Conservation (phyloP, 208 protist species). For the Trypanosoma scelopori region DNA sequence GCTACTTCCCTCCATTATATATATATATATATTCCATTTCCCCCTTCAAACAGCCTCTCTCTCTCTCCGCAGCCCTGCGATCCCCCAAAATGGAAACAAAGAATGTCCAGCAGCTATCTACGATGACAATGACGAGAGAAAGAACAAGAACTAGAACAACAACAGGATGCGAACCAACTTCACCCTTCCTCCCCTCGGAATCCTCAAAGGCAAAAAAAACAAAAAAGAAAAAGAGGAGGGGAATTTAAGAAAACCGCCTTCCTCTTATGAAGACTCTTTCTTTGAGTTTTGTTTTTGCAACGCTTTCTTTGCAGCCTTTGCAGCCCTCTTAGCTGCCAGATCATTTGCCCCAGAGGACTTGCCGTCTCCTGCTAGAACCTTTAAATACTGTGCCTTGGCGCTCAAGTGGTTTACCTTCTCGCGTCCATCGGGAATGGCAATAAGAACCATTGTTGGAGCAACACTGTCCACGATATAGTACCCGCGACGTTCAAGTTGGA, state of each 20-base stretch:
- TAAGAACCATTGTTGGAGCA: conserved; percentile 62
- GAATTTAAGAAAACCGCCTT: no score
- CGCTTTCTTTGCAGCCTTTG: conserved; percentile 87
- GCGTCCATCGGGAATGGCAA: conserved; percentile 85
- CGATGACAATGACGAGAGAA: background rate
- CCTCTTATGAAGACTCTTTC: conserved; percentile 18
- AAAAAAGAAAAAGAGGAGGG: no score
- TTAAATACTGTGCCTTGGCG: conserved; percentile 89
- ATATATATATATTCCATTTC: background rate
- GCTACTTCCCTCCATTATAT: no score
- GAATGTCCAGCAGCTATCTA: background rate
- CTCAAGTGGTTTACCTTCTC: conserved; percentile 91
- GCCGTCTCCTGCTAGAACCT: conserved; percentile 49
- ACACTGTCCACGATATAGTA: conserved; percentile 96
- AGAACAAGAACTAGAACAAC: conserved; percentile 2
- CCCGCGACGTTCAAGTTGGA: conserved; percentile 97
- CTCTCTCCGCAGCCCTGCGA: background rate
- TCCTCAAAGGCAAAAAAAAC: no score
- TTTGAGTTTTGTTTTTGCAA: conserved; percentile 65
- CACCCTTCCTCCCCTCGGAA: no score
- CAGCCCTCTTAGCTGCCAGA: conserved; percentile 77
- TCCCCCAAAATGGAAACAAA: background rate
- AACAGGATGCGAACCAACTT: background rate
- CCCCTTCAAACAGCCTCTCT: background rate
- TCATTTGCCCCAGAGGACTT: conserved; percentile 73